Percentiles rank a stretch among this genome's conserved stretches.
Evolutionary conservation across 805 yeast species (phyloP).

Genomic region (Yarrowia sp.): DNA sequence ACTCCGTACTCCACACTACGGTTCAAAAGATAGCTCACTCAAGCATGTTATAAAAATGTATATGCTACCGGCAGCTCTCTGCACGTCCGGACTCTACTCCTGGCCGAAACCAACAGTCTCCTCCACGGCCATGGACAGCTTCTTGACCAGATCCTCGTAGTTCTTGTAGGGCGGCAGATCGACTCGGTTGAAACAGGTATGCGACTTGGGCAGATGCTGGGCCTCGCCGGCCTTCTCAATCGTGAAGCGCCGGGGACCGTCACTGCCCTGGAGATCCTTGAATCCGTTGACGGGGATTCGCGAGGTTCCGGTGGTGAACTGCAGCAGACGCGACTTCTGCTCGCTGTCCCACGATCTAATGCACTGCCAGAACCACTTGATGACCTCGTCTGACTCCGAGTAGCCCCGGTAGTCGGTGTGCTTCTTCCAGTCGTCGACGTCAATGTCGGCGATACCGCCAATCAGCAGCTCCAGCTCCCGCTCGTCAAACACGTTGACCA

Average conservation of each 20-base stretch:
- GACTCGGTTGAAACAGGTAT: slow-evolving; percentile 98
- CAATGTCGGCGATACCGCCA: slow-evolving; percentile 98
- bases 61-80: background rate
- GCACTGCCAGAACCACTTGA: slow-evolving; percentile 99
- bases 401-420: slow-evolving; percentile 99
- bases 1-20: no score
- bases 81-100: slow-evolving; percentile 51
- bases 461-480: slow-evolving; percentile 93
- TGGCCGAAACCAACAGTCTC: slow-evolving; percentile 99
- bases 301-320: slow-evolving; percentile 98
- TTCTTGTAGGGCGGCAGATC: slow-evolving; percentile 93
- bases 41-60: slow-evolving; percentile 22
- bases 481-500: slow-evolving; percentile 95
- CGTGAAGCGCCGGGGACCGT: slow-evolving; percentile 98
- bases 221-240: slow-evolving; percentile 97
- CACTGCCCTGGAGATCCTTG: slow-evolving; percentile 97
- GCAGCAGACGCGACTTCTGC: slow-evolving; percentile 91
- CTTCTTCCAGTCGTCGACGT: slow-evolving; percentile 98
- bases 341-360: slow-evolving; percentile 93
- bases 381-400: slow-evolving; percentile 91
- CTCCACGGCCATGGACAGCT: slow-evolving; percentile 93
- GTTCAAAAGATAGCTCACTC: slow-evolving; percentile 12
- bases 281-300: slow-evolving; percentile 99
- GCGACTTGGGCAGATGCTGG: slow-evolving; percentile 90
- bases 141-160: slow-evolving; percentile 80